A percentile compares a stretch with the other conserved stretches of the same genome.
phyloP scores from a whole-genome alignment of 352 stramenopile genomes.

The Phytopythium sindhum region DNA sequence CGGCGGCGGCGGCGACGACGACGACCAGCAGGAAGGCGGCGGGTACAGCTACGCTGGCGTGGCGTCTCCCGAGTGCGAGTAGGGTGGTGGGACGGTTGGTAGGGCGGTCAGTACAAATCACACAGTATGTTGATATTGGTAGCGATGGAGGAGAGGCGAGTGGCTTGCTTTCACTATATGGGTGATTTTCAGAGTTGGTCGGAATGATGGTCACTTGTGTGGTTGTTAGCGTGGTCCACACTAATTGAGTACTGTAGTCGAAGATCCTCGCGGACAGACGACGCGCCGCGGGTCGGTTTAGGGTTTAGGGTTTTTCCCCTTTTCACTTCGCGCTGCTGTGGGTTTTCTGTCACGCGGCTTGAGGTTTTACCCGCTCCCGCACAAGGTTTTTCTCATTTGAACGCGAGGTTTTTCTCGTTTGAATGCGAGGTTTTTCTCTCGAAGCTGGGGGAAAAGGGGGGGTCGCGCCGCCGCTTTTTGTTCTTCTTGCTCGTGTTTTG shows the following conservation, averaged over 20 bases:
- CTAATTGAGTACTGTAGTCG: too few species aligned
- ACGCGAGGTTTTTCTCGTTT: background rate
- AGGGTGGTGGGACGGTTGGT: background rate
- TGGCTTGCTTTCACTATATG: background rate
- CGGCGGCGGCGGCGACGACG: background rate
- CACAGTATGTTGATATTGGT: background rate
- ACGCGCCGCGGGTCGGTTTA: too few species aligned
- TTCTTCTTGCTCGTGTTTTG: too few species aligned
- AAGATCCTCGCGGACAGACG: too few species aligned
- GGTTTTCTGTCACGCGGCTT: too few species aligned
- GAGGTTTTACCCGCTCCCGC: background rate
- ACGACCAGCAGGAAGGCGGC: too few species aligned
- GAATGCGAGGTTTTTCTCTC: background rate
- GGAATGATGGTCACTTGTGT: background rate
- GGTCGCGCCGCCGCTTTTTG: background rate
- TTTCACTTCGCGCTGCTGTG: too few species aligned
- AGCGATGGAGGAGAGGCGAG: background rate
- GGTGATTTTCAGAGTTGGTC: background rate
- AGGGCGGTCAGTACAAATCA: background rate
- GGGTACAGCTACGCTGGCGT: background rate
- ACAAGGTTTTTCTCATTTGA: background rate
- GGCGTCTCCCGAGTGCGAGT: background rate
- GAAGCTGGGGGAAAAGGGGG: too few species aligned
- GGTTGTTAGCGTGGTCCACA: too few species aligned
- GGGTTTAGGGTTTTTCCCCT: too few species aligned